Base-by-base conservation (phyloP, 768 basidiomycete species). In the Lactarius pseudohatsudake region DNA sequence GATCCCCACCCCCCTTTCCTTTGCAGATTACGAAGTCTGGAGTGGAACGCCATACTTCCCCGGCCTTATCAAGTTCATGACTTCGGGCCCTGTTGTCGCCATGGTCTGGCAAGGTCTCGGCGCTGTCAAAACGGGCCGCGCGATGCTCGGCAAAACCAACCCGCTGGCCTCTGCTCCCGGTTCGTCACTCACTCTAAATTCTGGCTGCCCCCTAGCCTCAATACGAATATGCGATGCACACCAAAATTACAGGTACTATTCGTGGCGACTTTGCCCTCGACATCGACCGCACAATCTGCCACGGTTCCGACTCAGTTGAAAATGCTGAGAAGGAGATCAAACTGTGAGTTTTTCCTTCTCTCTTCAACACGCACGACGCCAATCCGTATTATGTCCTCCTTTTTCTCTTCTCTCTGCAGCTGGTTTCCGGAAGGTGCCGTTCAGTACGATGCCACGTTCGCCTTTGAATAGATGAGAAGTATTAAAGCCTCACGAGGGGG, bases 71-170 rank as follows among this genome's bases (percentile, higher is more conserved):
- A 89, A 88, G 77, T 98, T 98, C 85, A 98, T 96, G 94, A 86
- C 88, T 64, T 83, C 90, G 62, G 96, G 97, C 66, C 97, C 97
- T 72, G 97, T 99, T 72, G 90, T 96, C 75, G 92, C 85, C 73
- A 96, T 94, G 86, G 95, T 92, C 72, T 96, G 95, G 87, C 86
- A 98, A 81, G 97, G 97, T 66, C 85, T 94, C 68, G 91, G 93
- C 72, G 91, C 91, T 59, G 92, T 94, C 79, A 93, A 94, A 87
- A 96, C 94, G 65, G 96, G 95, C 72, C 94, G 96, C 80, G 84
- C 77, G 77, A 96, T 97, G 92, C 89, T 96, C 70, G 96, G 96
- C 75, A 87, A 94, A 56, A 97, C 96, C 75, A 97, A 99, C 88
- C 97, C 97, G 67, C 87, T 98, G 69, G 84, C 84, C 45, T 98